Evolutionary conservation across 2,329 filamentous ascomycete species (phyloP).

Genomic region (Alternaria triticimaculans): DNA sequence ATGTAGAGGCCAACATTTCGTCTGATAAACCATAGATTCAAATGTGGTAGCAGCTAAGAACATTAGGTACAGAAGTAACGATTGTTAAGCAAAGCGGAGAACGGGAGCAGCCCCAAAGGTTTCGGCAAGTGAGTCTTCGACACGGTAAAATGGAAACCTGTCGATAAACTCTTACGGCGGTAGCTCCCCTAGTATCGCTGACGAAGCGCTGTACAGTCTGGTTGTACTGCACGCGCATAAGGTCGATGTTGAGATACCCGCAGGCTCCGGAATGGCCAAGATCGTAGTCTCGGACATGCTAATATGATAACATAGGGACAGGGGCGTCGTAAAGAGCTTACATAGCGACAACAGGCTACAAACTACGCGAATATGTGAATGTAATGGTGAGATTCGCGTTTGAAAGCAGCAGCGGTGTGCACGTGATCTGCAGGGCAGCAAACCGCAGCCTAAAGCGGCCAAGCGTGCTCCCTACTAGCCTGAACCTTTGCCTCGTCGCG

Average conservation of each 20-base stretch:
- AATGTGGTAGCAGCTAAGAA: background rate
- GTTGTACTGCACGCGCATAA: background rate
- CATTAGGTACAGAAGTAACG: background rate
- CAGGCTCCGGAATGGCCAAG: background rate
- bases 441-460: constrained; percentile 4
- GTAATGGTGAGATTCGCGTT: background rate
- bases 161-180: too few relatives aligned
- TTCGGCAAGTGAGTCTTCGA: background rate
- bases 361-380: background rate
- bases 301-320: background rate
- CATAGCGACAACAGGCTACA: background rate
- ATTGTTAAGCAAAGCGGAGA: background rate
- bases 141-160: background rate
- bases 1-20: background rate
- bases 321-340: background rate
- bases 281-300: background rate
- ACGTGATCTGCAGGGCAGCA: constrained; percentile 1
- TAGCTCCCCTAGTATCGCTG: too few relatives aligned
- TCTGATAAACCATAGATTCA: background rate
- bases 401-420: background rate
- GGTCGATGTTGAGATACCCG: background rate
- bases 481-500: constrained; percentile 14
- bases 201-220: background rate
- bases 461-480: constrained; percentile 8
- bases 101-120: background rate